Evolutionary conservation across 1,284 basidiomycete species (phyloP).

Genomic region (Austroboletus olivaceoglutinosus): DNA sequence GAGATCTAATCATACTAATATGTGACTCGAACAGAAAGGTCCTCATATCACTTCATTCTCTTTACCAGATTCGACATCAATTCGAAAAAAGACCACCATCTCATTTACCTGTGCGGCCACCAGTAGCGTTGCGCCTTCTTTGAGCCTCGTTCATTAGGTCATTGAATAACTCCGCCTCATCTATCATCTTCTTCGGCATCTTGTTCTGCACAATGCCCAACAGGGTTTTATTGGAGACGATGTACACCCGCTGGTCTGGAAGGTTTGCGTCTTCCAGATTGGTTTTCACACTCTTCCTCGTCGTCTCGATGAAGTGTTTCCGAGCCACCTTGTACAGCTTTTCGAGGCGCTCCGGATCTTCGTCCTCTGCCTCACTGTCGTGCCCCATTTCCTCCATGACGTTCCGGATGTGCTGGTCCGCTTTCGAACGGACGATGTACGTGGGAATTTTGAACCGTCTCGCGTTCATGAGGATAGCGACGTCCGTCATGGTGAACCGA

Average conservation of each 20-base stretch:
- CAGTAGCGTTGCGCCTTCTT: background rate
- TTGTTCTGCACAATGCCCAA: constrained; percentile 24
- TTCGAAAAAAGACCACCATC: background rate
- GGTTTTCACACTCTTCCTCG: constrained; percentile 23
- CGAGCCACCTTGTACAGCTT: constrained; percentile 19
- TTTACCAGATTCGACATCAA: too few relatives aligned
- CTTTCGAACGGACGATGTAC: constrained; percentile 38
- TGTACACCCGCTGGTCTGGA: constrained; percentile 32
- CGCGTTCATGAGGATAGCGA: constrained; percentile 31
- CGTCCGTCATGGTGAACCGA: constrained; percentile 34
- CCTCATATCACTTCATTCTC: too few relatives aligned
- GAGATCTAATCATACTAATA: too few relatives aligned
- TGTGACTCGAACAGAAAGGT: too few relatives aligned
- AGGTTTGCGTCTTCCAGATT: constrained; percentile 20
- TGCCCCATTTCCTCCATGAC: constrained; percentile 30
- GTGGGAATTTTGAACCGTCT: constrained; percentile 33
- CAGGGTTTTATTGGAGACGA: constrained; percentile 26
- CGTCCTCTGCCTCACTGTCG: constrained; percentile 17
- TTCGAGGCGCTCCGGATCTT: too few relatives aligned
- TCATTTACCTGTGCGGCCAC: too few relatives aligned
- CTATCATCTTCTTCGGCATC: constrained; percentile 26
- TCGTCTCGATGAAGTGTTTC: constrained; percentile 27
- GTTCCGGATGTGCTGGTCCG: constrained; percentile 35
- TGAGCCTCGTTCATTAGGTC: constrained; percentile 26
- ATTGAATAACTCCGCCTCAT: constrained; percentile 32